phyloP scores from a whole-genome alignment of 1,139 yeast species.

The Casaregolazyma lundiana region DNA sequence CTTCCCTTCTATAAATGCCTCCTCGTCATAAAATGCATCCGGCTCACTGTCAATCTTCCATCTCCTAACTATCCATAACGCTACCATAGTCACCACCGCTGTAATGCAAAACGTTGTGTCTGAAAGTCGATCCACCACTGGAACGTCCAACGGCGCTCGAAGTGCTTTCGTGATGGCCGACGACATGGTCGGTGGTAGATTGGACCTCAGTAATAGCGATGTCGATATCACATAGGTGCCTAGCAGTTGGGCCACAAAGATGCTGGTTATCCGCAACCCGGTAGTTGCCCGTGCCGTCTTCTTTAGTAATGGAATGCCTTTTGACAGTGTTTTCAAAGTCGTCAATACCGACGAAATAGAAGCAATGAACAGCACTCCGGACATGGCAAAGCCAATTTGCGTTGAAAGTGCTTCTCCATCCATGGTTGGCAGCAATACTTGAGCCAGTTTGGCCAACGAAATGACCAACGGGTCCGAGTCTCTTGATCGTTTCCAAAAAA shows the following conservation, averaged over 20 bases:
- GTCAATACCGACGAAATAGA: slow-evolving; percentile 43
- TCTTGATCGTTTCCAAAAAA: slow-evolving; percentile 13
- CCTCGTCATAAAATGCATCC: slow-evolving; percentile 26
- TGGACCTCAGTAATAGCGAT: slow-evolving; percentile 68
- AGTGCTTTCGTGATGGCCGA: slow-evolving; percentile 49
- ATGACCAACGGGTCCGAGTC: slow-evolving; percentile 42
- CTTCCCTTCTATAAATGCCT: slow-evolving; percentile 24
- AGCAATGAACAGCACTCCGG: slow-evolving; percentile 62
- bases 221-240: slow-evolving; percentile 83
- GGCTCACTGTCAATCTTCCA: slow-evolving; percentile 12
- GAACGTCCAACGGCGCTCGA: slow-evolving; percentile 47
- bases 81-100: slow-evolving; percentile 49
- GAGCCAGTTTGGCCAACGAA: slow-evolving; percentile 48
- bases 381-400: slow-evolving; percentile 58
- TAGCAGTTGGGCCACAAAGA: slow-evolving; percentile 62
- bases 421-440: slow-evolving; percentile 20
- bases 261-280: slow-evolving; percentile 25
- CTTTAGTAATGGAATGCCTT: slow-evolving; percentile 28
- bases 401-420: slow-evolving; percentile 53
- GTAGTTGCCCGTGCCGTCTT: slow-evolving; percentile 8
- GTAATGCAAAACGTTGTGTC: slow-evolving; percentile 65
- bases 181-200: slow-evolving; percentile 58
- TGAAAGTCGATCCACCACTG: slow-evolving; percentile 73
- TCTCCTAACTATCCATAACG: slow-evolving; percentile 30
- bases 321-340: slow-evolving; percentile 29